Base-by-base conservation (phyloP, 306 rosid genomes). In the Spatholobus suberectus region DNA sequence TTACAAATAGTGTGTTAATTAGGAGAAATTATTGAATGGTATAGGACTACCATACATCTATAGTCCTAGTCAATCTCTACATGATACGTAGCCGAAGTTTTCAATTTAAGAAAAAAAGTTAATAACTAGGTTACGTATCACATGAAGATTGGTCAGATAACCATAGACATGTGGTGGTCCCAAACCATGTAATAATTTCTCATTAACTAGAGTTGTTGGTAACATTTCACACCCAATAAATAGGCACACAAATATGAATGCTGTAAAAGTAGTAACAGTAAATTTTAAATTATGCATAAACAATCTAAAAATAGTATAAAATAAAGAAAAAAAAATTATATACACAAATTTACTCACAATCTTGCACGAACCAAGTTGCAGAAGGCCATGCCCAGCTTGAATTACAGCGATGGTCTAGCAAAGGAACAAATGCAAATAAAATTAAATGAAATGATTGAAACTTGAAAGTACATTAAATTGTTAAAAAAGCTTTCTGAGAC, bases 331-430 rank as follows among this genome's bases (percentile, higher is more conserved):
- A 34, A 34, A 20, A 21, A 2, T 14, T 20, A 41, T 10, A 13
- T 35, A 9, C 4, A 15, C 32, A 34, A 75, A 41, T 75, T 27
- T 58, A 86, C 98, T 89, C 77, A 94, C 98, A 89, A 90, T 94
- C 86, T 92, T 94, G 93, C 98, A 94, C 71, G 98, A 94, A 82
- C 98, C 98, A 71, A 94, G 86, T 34, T 94, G 98, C n/a, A 94
- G 96, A 83, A 94, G 98, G 77, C 98, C 98, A 79, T 94, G 98
- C 8, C 98, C 98, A 87, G 97, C 98, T 90, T 94, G 98, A 87
- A 94, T 94, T 3, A 94, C 98, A 86, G 97, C 97, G 27, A 94
- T 94, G 3, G 98, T 94, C 98, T 94, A 91, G 49, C 54, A 23
- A 88, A 52, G 70, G 38, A 46, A 74, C 24, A 12, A 17, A 86